Conservation (phyloP, 208 protist genomes). For the Wallacemonas sp. region DNA sequence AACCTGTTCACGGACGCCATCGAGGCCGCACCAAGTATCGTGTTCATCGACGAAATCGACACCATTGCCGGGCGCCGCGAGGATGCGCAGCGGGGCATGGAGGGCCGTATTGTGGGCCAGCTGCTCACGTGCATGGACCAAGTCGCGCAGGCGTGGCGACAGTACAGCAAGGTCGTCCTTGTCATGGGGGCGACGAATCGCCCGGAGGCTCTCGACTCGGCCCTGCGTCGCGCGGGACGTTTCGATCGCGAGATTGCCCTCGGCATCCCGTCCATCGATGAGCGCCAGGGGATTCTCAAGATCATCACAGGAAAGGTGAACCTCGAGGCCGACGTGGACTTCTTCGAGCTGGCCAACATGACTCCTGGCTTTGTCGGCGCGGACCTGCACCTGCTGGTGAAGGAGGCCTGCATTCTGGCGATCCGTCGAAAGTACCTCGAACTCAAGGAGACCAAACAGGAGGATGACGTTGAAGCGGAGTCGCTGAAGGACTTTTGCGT, state of each 20-base stretch:
- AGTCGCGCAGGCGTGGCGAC: constrained; percentile 83
- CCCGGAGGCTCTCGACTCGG: constrained; percentile 95
- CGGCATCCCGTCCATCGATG: constrained; percentile 94
- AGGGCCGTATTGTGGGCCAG: constrained; percentile 98
- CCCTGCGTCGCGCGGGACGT: constrained; percentile 95
- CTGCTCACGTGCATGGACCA: constrained; percentile 99
- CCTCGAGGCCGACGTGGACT: constrained; percentile 89
- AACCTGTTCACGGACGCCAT: constrained; percentile 95
- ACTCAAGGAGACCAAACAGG: constrained; percentile 23
- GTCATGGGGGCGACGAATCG: constrained; percentile 97
- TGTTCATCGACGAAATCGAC: constrained; percentile 99
- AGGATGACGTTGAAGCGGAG: constrained; percentile 20
- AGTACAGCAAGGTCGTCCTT: constrained; percentile 89
- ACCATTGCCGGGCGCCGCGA: constrained; percentile 94
- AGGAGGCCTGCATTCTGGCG: constrained; percentile 90
- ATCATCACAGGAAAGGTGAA: constrained; percentile 85
- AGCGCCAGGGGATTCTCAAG: constrained; percentile 88
- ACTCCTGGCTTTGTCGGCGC: constrained; percentile 98
- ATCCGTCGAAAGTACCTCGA: constrained; percentile 85
- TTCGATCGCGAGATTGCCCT: constrained; percentile 98
- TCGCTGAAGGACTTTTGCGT: constrained; percentile 68
- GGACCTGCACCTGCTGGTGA: constrained; percentile 95
- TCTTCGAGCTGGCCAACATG: constrained; percentile 92
- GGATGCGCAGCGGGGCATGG: constrained; percentile 97
- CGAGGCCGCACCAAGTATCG: constrained; percentile 93